Percentiles rank a stretch among this genome's conserved stretches.
phyloP scores from a whole-genome alignment of 2,329 filamentous ascomycete genomes.

The Dothidotthia symphoricarpi region DNA sequence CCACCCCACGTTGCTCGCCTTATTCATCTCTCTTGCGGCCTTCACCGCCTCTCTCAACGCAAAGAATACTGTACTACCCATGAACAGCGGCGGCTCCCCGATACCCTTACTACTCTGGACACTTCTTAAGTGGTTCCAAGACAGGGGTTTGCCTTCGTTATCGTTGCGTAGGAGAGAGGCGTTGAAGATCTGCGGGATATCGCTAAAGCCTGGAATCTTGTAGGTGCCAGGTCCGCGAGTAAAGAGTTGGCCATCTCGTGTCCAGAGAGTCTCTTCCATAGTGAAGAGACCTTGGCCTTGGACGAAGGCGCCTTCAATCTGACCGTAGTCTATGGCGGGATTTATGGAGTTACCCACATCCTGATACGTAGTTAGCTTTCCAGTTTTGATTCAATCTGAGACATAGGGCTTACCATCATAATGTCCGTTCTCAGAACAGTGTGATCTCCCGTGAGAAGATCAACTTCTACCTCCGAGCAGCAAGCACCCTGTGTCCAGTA shows the following conservation, averaged over 20 bases:
- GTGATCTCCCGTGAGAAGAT: constrained; percentile 89
- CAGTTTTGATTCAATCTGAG: neutral
- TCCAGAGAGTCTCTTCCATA: constrained; percentile 69
- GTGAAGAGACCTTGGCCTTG: constrained; percentile 79
- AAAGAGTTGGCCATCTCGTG: constrained; percentile 63
- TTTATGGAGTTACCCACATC: constrained; percentile 82
- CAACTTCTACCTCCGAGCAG: constrained; percentile 84
- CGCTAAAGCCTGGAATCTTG: constrained; percentile 85
- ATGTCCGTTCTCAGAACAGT: constrained; percentile 84
- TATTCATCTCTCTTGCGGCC: constrained; percentile 60
- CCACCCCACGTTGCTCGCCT: constrained; percentile 46
- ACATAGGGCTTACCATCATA: constrained; percentile 75
- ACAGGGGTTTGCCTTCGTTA: constrained; percentile 48
- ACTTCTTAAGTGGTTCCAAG: constrained; percentile 79
- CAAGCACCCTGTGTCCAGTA: constrained; percentile 91
- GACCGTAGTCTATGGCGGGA: constrained; percentile 74
- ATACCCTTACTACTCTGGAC: constrained; percentile 81
- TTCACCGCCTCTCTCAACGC: constrained; percentile 79
- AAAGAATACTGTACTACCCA: constrained; percentile 82
- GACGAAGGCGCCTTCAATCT: constrained; percentile 78
- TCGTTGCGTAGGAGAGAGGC: constrained; percentile 74
- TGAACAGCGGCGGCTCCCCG: constrained; percentile 69
- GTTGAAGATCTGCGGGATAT: constrained; percentile 84
- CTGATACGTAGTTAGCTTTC: constrained; percentile 14
- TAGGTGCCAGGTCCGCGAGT: constrained; percentile 67